phyloP scores from a whole-genome alignment of 208 protist species.

The Strigomonas culicis region DNA sequence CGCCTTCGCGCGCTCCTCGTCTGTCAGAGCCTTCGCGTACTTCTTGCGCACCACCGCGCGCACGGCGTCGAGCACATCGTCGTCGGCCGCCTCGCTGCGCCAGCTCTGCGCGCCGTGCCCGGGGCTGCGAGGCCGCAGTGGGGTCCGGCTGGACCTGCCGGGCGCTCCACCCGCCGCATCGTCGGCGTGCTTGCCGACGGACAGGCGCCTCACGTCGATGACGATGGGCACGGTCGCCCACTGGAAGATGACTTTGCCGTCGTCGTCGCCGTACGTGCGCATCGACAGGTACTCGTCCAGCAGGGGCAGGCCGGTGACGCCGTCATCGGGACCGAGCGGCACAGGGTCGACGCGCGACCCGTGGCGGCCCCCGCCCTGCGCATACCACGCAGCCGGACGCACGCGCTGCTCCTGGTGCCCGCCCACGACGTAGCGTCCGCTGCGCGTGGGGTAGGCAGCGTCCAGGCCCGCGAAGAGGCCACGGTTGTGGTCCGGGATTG shows the following conservation, averaged over 20 bases:
- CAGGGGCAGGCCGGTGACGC: neutral
- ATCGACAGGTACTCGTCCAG: neutral
- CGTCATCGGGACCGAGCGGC: neutral
- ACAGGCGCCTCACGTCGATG: neutral
- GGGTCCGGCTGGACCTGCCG: no score
- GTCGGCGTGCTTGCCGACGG: neutral
- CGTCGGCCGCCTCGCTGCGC: neutral
- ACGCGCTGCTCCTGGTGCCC: conserved; percentile 18
- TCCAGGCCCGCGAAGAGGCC: conserved; percentile 46
- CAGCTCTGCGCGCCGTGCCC: no score
- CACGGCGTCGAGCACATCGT: conserved; percentile 4
- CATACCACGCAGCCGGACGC: conserved; percentile 38
- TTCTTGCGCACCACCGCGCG: conserved; percentile 23
- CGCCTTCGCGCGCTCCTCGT: conserved; percentile 27
- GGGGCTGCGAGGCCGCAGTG: neutral
- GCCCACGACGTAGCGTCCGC: conserved; percentile 36
- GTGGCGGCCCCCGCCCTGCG: neutral
- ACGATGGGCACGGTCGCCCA: neutral
- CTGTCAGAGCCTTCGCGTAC: conserved; percentile 36
- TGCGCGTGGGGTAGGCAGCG: conserved; percentile 31
- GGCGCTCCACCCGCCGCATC: neutral
- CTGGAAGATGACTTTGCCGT: neutral
- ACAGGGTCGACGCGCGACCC: neutral
- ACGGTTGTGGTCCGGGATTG: conserved; percentile 56
- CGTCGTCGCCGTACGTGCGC: neutral